Evolutionary conservation across 345 rosid species (phyloP), one percentile per base, ranked within the genome.

Genomic region (Trapa incisa): DNA sequence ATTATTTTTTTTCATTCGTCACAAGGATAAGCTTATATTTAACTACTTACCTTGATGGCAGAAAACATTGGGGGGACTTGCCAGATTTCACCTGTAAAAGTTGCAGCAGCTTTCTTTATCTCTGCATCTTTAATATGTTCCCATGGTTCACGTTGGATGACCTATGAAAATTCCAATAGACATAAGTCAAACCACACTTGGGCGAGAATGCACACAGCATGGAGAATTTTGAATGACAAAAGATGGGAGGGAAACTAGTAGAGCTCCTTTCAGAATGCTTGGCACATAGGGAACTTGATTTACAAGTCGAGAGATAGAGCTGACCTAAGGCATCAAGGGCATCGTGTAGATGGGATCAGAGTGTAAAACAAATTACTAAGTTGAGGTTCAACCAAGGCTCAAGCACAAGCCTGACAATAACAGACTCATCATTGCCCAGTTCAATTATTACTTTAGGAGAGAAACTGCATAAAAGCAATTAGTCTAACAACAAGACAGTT

Each of bases 21-120:
- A 62, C 15, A 53, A 47, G 35, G 32, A 0, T 35, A 3, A 37
- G 60, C 56, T 43, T 16, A 43, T 32, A 33, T 63, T 29, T 61
- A 56, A n/a, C 68, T 29, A 74, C 87, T 81, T 76, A 94, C 99
- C 78, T 94, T 94, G 71, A 94, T 87, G 33, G 99, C 99, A 61
- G 99, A 94, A 83, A 91, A 94, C 99, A 94, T 94, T 9, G 97
- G 99, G 47, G 99, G 99, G 77, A 94, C 99, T 87, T 94, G 99
- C 96, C 96, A 93, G 82, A 91, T 91, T 79, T 90, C 96, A 68
- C 99, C 99, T 72, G 75, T 68, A 80, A 94, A 88, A 61, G 97
- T 87, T 69, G 83, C 81, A 61, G 79, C 83, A 61, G 92, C 70
- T 81, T 85, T 94, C 78, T 85, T 87, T 47, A 91, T 80, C 75